Percentiles rank a stretch among this genome's conserved stretches.
phyloP scores from a whole-genome alignment of 83 land plant genomes.

The Larix sibirica region DNA sequence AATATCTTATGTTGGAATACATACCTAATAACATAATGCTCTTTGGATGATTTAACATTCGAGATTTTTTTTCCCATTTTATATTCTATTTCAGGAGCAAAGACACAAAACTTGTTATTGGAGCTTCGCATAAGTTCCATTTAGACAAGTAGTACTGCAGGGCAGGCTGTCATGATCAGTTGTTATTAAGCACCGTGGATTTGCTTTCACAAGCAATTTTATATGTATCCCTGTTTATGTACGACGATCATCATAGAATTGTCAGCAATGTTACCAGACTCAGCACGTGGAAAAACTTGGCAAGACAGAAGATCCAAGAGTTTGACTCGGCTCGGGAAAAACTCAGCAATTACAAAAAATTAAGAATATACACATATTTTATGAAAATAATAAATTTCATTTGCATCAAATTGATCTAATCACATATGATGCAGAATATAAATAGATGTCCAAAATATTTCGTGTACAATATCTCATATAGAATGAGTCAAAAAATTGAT shows the following conservation, averaged over 20 bases:
- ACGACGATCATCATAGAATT: not conserved
- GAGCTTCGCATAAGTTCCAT: not conserved
- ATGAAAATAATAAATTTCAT: too few relatives aligned
- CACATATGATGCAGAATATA: too few relatives aligned
- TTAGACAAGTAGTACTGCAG: not conserved
- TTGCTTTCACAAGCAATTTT: not conserved
- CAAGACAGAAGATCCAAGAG: not conserved
- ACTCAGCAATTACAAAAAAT: too few relatives aligned
- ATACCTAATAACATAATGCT: not conserved
- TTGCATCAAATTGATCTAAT: too few relatives aligned
- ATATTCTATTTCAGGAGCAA: not conserved
- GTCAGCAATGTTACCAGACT: not conserved
- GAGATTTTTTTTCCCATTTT: not conserved
- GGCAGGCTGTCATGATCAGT: not conserved
- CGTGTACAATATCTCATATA: too few relatives aligned
- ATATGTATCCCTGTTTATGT: not conserved
- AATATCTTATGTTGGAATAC: not conserved
- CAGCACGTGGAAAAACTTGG: too few relatives aligned
- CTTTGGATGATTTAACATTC: not conserved
- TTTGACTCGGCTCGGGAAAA: too few relatives aligned
- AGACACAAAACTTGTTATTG: not conserved
- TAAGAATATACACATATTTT: too few relatives aligned
- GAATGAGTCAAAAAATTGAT: too few relatives aligned
- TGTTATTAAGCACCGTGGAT: not conserved
- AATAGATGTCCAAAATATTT: too few relatives aligned